These are phyloP conservation scores for Chloranthus sessilifolius DNA, from an alignment of 164 flowering plant species.

Conservation along the genomic window DNA sequence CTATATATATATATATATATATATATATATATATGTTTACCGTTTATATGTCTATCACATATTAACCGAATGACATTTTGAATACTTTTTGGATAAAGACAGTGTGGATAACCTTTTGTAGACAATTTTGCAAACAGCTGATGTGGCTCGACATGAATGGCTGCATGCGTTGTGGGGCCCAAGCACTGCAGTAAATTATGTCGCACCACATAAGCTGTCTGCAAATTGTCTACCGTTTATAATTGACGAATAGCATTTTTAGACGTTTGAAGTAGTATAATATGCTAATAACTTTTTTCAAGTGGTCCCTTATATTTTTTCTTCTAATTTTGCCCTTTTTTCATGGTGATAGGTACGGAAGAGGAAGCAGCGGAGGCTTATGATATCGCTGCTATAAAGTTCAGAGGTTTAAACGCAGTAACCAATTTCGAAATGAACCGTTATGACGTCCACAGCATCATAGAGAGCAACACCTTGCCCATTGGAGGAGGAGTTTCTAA, in stretches of 20 bases:
- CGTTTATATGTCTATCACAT: too few species aligned
- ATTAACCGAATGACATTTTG: too few species aligned
- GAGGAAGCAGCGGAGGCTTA: constrained; percentile 95
- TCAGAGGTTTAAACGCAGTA: constrained; percentile 75
- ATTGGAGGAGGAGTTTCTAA: constrained; percentile 78
- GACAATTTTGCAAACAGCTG: too few species aligned
- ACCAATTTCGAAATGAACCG: constrained; percentile 84
- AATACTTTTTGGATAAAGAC: too few species aligned
- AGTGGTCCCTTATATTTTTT: not conserved
- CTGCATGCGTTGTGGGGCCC: not conserved
- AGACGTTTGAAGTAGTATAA: too few species aligned
- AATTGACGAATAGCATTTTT: not conserved
- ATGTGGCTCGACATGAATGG: not conserved
- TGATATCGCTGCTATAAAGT: constrained; percentile 84
- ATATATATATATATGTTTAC: too few species aligned
- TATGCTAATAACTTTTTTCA: not conserved
- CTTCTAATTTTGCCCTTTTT: not conserved
- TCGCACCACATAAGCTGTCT: too few species aligned
- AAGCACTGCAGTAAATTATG: not conserved
- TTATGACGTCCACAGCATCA: constrained; percentile 73
- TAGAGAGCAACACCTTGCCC: constrained; percentile 73
- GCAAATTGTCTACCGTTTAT: not conserved
- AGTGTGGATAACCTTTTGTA: too few species aligned
- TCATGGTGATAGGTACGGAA: constrained; percentile 47
- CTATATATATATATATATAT: too few species aligned